Base-by-base conservation (phyloP, 306 rosid genomes). In the Senna siamea region DNA sequence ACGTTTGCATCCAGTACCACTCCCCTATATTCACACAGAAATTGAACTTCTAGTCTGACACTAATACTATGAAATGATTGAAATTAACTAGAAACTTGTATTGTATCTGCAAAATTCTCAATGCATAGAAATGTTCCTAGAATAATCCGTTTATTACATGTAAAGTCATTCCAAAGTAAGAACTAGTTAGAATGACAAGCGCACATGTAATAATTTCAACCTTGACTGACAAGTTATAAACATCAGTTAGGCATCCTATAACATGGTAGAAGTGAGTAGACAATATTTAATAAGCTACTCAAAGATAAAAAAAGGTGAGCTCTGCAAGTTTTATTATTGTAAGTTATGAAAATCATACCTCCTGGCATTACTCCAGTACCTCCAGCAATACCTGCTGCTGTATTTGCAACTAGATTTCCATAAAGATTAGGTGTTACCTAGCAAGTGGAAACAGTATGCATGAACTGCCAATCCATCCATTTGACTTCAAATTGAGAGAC, bases 311-410 rank as follows among this genome's bases (percentile, higher is more conserved):
- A 58, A 55, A 28, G 54, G 53, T 66, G 8, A 72, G 70, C 20
- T 72, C 47, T 58, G 19, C 57, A 56, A 59, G 60, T 78, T 61
- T 38, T 14, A 62, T 64, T 58, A 19, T 37, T 40, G 72, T 40
- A 68, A 70, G 38, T 28, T 55, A 22, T 4, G 51, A 65, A 14
- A 30, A 54, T 7, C 11, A 7, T 85, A 93, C 98, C 98, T 88
- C 98, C 98, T 1, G 98, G 98, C 98, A 93, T 93, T 81, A 93
- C 97, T 66, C 98, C 98, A 17, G 97, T 93, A 80, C 98, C 97
- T 80, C 97, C 97, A 69, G 94, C 97, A 80, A 91, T 94, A 64
- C 98, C 98, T 74, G 97, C 98, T 64, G 98, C 98, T 51, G 97
- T 94, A 74, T 94, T 94, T 82, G 98, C 95, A 53, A 94, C 88